Percentiles rank a stretch among this genome's conserved stretches.
These are phyloP conservation scores for Ichthyophthirius multifiliis DNA, from an alignment of 169 alveolate genomes.

Conservation along the genomic window DNA sequence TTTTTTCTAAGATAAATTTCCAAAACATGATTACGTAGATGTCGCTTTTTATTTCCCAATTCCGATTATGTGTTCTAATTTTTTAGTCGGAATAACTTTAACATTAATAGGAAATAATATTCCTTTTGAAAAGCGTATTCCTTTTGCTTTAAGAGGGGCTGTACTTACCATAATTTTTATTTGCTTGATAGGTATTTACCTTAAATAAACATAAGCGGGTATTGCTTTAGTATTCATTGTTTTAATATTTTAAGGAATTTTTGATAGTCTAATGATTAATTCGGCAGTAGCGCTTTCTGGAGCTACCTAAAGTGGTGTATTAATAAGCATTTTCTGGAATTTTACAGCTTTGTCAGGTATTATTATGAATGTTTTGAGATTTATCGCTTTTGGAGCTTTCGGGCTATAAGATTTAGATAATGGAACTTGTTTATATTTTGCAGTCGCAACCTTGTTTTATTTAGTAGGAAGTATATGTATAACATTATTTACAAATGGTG, in stretches of 20 bases:
- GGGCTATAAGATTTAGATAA: no score
- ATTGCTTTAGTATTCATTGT: not conserved
- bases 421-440: no score
- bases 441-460: no score
- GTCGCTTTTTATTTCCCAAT: not conserved
- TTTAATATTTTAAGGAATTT: not conserved
- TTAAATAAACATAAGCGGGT: not conserved
- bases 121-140: not conserved
- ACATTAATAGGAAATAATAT: not conserved
- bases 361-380: not conserved
- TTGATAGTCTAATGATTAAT: not conserved
- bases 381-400: no score
- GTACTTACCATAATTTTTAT: not conserved
- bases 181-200: not conserved
- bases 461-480: no score
- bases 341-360: not conserved
- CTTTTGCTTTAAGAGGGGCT: not conserved
- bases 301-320: not conserved
- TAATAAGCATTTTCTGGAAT: not conserved
- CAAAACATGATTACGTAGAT: not conserved
- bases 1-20: conserved; percentile 1
- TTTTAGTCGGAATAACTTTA: not conserved
- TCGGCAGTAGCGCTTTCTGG: not conserved
- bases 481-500: no score
- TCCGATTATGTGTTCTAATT: not conserved